A percentile compares a stretch with the other conserved stretches of the same genome.
Evolutionary conservation across 2,329 filamentous ascomycete genomes (phyloP).

Genomic region (Claviceps sp.): DNA sequence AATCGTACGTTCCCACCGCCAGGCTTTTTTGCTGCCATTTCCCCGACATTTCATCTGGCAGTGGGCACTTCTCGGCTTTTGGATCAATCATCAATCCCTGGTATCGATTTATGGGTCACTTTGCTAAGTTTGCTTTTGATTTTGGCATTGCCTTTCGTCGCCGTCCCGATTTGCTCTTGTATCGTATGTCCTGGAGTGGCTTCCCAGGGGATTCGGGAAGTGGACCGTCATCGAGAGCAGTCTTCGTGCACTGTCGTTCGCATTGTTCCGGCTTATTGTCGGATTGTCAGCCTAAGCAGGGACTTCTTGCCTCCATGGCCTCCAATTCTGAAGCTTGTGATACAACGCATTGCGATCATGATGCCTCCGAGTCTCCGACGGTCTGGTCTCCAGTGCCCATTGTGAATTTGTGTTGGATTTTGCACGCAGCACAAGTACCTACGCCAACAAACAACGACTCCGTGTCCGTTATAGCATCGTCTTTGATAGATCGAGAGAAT

Average conservation of each 20-base stretch:
- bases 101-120: not conserved
- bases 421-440: too few species aligned
- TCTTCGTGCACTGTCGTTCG: slow-evolving; percentile 2
- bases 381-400: too few species aligned
- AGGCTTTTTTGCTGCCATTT: not conserved
- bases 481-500: not conserved
- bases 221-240: too few species aligned
- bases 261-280: slow-evolving; percentile 5
- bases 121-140: not conserved
- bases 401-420: too few species aligned
- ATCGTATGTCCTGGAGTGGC: not conserved
- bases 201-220: not conserved
- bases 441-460: too few species aligned
- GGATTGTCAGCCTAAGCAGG: too few species aligned
- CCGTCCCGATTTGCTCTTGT: not conserved
- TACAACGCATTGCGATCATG: not conserved
- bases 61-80: too few species aligned
- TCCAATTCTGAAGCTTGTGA: not conserved
- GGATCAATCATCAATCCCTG: not conserved
- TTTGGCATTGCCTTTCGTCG: not conserved
- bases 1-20: not conserved
- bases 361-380: too few species aligned
- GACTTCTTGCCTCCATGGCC: not conserved
- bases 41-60: not conserved
- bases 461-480: not conserved